Base-by-base conservation (phyloP, 768 basidiomycete genomes). In the Naganishia vishniacii region DNA sequence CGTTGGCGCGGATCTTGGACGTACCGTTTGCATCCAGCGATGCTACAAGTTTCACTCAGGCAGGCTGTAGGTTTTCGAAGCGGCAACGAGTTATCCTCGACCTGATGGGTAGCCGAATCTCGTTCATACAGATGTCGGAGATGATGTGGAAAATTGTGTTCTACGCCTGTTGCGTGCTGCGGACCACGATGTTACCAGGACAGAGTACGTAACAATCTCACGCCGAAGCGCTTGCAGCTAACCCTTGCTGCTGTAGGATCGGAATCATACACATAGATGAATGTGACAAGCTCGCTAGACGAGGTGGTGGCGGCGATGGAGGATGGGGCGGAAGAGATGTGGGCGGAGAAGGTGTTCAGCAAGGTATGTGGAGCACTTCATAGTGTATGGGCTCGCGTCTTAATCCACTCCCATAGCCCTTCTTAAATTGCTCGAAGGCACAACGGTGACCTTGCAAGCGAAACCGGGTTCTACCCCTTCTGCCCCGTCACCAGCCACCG, bases 201-300 rank as follows among this genome's bases (percentile, higher is more conserved):
- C 94, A 23, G 88, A 88, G 90, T 89, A 70, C 48, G 72, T 65
- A 28, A 23, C 29, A 34, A 5, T 23, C 59, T 18, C 16, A 12
- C 13, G 34, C 8, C 7, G 34, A 7, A 6, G 9, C 26, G 4
- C n/a, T 2, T n/a, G 46, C 1, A 32, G 9, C 16, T 41, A 18
- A 47, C 8, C 29, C 7, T 45, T 7, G 23, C 6, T 15, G 34
- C 8, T 37, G 15, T 37, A 93, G 90, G 72, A 86, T 86, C 74
- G 93, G 93, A 6, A 95, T 98, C 66, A 86, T 97, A 32, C 94
- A 94, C 73, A 92, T 98, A 48, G 94, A 98, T 71, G 94, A 98
- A 79, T 81, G 92, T 1, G 94, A 97, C 79, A 97, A 98, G 79
- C 85, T 95, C 64, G 88, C 91, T 15, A 58, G 78, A 31, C 59